Conservation (phyloP, 2,329 filamentous ascomycete species). For the Pezicula carpinea region DNA sequence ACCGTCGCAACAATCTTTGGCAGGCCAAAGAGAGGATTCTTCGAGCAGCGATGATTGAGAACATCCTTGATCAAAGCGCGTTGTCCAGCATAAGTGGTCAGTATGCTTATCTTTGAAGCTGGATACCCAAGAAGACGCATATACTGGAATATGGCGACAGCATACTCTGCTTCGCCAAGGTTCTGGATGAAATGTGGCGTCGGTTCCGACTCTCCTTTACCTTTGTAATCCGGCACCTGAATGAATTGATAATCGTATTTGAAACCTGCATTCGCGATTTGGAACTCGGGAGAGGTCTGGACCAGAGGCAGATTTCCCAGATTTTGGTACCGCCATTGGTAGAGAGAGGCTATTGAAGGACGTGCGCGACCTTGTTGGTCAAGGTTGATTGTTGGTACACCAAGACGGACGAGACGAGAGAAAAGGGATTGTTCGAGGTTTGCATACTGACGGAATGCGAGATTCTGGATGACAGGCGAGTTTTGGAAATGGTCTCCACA, state of each 20-base stretch:
- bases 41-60: slow-evolving; percentile 74
- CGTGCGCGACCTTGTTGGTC: slow-evolving; percentile 92
- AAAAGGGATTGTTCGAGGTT: slow-evolving; percentile 97
- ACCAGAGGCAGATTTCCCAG: slow-evolving; percentile 78
- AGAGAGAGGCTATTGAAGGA: slow-evolving; percentile 80
- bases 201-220: slow-evolving; percentile 80
- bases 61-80: slow-evolving; percentile 85
- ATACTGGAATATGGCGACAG: slow-evolving; percentile 92
- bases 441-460: slow-evolving; percentile 90
- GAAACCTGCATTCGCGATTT: slow-evolving; percentile 84
- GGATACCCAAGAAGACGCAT: slow-evolving; percentile 96
- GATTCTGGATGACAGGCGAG: slow-evolving; percentile 89
- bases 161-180: slow-evolving; percentile 93
- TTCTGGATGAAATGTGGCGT: slow-evolving; percentile 96
- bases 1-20: slow-evolving; percentile 90
- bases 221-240: slow-evolving; percentile 90
- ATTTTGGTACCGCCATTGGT: slow-evolving; percentile 85
- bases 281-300: slow-evolving; percentile 64
- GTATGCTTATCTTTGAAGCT: slow-evolving; percentile 66
- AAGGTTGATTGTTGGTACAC: slow-evolving; percentile 84
- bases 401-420: slow-evolving; percentile 81
- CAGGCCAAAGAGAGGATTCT: slow-evolving; percentile 79
- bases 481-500: slow-evolving; percentile 97
- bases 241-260: slow-evolving; percentile 95
- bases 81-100: slow-evolving; percentile 93